Evolutionary conservation across 2,329 filamentous ascomycete genomes (phyloP).

Genomic region (Paecilomyces variotii): DNA sequence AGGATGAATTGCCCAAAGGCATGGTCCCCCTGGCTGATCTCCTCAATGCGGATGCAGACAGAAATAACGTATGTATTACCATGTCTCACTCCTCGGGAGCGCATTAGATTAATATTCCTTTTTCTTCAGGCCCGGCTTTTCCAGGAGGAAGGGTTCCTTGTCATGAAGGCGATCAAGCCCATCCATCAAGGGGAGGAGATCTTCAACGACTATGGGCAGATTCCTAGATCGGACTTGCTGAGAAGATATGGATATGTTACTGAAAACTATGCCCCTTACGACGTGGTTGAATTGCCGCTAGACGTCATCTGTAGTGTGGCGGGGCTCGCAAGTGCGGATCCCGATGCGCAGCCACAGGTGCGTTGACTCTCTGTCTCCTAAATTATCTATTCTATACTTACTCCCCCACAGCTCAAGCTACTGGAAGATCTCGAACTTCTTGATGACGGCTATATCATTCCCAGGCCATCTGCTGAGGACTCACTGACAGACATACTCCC

Average conservation of each 20-base stretch:
- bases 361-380: neutral
- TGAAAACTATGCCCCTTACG: slow-evolving; percentile 64
- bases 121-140: slow-evolving; percentile 47
- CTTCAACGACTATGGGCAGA: slow-evolving; percentile 81
- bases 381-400: neutral
- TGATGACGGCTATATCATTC: slow-evolving; percentile 66
- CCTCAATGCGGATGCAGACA: slow-evolving; percentile 75
- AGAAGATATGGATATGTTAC: slow-evolving; percentile 86
- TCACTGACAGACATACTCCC: slow-evolving; percentile 28
- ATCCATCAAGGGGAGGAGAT: slow-evolving; percentile 69
- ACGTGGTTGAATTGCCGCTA: slow-evolving; percentile 72
- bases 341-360: slow-evolving; percentile 25
- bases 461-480: slow-evolving; percentile 19
- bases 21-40: slow-evolving; percentile 91
- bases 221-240: slow-evolving; percentile 74
- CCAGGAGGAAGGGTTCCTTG: slow-evolving; percentile 52
- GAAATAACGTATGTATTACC: slow-evolving; percentile 58
- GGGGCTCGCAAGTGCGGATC: slow-evolving; percentile 20
- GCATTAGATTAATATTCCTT: slow-evolving; percentile 2
- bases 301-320: slow-evolving; percentile 44
- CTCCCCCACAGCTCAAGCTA: slow-evolving; percentile 35
- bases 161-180: slow-evolving; percentile 62
- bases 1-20: slow-evolving; percentile 61
- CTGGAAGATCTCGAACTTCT: slow-evolving; percentile 56
- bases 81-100: neutral